Evolutionary conservation across 176 grass and related monocot genomes (phyloP).

Genomic region (Oryza officinalis): DNA sequence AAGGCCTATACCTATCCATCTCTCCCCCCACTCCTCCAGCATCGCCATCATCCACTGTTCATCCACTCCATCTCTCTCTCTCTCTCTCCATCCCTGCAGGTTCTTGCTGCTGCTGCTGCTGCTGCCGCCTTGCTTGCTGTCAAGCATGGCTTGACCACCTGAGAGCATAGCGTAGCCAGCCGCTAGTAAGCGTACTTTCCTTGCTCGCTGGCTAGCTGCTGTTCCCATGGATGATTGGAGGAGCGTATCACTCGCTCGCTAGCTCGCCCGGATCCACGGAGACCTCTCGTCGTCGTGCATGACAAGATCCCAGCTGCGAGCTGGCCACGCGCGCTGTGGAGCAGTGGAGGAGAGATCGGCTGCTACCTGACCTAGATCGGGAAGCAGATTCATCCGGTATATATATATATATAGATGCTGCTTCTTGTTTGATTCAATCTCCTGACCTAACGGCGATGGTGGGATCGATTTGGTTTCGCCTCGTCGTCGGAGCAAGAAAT

Average conservation of each 20-base stretch:
- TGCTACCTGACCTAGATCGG: conserved; percentile 18
- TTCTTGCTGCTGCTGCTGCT: conserved; percentile 38
- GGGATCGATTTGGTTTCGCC: not conserved
- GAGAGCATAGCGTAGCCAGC: conserved; percentile 21
- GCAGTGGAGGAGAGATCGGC: conserved; percentile 8
- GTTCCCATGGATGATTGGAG: conserved; percentile 27
- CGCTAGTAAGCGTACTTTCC: not conserved
- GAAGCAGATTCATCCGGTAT: conserved; percentile 27
- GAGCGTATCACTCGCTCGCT: conserved; percentile 21
- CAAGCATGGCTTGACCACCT: conserved; percentile 51
- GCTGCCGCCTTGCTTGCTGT: conserved; percentile 30
- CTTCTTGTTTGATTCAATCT: conserved; percentile 3
- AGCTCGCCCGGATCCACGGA: not conserved
- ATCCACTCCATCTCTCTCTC: conserved; percentile 10
- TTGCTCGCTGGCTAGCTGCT: not conserved
- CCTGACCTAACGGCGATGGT: conserved; percentile 22
- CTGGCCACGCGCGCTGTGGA: not conserved
- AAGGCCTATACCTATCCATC: conserved; percentile 49
- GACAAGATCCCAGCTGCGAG: conserved; percentile 1
- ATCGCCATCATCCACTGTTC: conserved; percentile 48
- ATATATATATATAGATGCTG: not conserved
- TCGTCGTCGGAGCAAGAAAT: conserved; percentile 53
- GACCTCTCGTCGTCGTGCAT: not conserved
- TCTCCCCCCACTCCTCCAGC: conserved; percentile 22
- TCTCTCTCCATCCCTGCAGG: conserved; percentile 14